Evolutionary conservation across 176 grass and related monocot species (phyloP).

Genomic region (Miscanthus lutarioriparius): DNA sequence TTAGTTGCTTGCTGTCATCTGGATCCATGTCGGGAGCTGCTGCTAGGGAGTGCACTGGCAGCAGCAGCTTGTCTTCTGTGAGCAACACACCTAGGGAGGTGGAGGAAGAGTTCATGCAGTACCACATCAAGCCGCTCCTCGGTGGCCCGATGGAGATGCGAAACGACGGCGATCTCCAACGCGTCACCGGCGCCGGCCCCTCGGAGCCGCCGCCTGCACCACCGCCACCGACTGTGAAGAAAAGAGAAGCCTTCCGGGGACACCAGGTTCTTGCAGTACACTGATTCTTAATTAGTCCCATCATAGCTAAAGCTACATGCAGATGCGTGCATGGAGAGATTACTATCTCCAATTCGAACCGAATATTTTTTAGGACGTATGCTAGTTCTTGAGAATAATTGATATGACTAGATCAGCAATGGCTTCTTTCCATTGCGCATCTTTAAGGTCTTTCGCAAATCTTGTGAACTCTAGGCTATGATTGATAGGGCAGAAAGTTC

Average conservation of each 20-base stretch:
- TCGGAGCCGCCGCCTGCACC: conserved; percentile 6
- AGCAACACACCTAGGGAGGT: conserved; percentile 31
- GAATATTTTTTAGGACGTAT: not conserved
- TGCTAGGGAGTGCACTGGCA: conserved; percentile 32
- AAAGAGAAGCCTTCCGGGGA: conserved; percentile 86
- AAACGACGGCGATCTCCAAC: conserved; percentile 27
- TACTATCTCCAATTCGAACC: not conserved
- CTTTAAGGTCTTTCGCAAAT: not conserved
- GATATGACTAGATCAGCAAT: not conserved
- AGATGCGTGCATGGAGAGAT: not conserved
- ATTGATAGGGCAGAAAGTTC: conserved; percentile 36
- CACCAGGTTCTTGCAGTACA: conserved; percentile 56
- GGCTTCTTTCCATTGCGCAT: not conserved
- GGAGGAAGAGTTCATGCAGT: conserved; percentile 42
- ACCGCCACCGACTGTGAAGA: conserved; percentile 35
- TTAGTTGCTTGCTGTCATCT: conserved; percentile 1
- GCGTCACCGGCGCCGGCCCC: not conserved
- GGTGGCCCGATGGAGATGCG: conserved; percentile 1
- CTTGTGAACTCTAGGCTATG: conserved; percentile 17
- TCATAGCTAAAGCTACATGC: not conserved
- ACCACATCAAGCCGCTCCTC: conserved; percentile 26
- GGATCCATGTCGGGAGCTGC: conserved; percentile 47
- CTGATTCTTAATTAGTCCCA: not conserved
- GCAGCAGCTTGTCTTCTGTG: conserved; percentile 40
- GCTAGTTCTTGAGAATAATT: not conserved